Evolutionary conservation across 257 asterid species (phyloP).

Genomic region (Scutellaria minor): DNA sequence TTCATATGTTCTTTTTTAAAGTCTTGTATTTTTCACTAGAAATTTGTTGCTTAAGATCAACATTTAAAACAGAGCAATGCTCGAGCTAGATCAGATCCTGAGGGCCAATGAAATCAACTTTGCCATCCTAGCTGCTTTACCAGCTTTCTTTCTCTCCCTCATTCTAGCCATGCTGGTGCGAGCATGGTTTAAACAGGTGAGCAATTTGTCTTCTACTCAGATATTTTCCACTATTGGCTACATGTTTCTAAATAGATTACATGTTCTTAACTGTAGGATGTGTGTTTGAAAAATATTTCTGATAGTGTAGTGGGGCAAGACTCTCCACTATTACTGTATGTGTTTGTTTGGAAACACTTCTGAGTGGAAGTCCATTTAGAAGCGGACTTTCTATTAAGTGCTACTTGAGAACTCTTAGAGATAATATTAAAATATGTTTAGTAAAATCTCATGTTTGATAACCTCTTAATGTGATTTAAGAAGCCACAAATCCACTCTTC

Average conservation of each 20-base stretch:
- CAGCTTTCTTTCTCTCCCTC: constrained; percentile 92
- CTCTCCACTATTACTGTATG: not conserved
- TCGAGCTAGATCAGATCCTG: constrained; percentile 97
- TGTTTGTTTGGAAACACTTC: too few relatives aligned
- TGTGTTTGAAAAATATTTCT: not conserved
- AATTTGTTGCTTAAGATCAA: constrained; percentile 37
- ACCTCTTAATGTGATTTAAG: too few relatives aligned
- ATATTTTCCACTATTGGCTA: not conserved
- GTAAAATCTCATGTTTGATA: too few relatives aligned
- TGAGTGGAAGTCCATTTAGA: too few relatives aligned
- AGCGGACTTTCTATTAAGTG: too few relatives aligned
- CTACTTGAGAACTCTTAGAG: too few relatives aligned
- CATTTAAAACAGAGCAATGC: constrained; percentile 84
- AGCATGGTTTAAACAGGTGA: constrained; percentile 92
- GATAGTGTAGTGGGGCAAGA: constrained; percentile 6
- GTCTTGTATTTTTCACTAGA: constrained; percentile 30
- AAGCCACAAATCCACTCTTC: too few relatives aligned
- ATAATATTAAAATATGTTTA: too few relatives aligned
- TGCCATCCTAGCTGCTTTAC: constrained; percentile 98
- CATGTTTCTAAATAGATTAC: not conserved
- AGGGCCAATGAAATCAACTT: constrained; percentile 98
- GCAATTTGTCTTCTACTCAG: constrained; percentile 18
- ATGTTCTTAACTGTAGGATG: constrained; percentile 23
- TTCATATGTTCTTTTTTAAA: constrained; percentile 32
- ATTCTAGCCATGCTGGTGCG: constrained; percentile 79